Conservation (phyloP, 1,284 basidiomycete species). For the Athelia psychrophila region DNA sequence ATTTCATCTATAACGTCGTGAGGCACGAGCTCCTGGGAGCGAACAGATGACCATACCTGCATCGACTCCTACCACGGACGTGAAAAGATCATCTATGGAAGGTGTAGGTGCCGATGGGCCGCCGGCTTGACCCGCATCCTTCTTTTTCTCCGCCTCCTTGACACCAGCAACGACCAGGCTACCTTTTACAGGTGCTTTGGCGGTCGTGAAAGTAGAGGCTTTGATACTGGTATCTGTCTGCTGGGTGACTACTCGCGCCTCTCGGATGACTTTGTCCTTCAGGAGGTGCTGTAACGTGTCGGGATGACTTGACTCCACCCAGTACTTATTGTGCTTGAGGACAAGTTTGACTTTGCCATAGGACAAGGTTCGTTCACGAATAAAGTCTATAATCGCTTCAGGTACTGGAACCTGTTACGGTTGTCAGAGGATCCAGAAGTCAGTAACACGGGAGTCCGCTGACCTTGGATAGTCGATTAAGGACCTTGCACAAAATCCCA, state of each 20-base stretch:
- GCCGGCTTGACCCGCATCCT: constrained; percentile 44
- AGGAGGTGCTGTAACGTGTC: constrained; percentile 86
- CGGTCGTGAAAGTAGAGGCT: constrained; percentile 78
- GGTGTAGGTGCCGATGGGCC: constrained; percentile 29
- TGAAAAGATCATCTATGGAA: constrained; percentile 75
- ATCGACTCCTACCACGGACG: constrained; percentile 91
- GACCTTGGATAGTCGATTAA: constrained; percentile 86
- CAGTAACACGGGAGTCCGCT: constrained; percentile 12
- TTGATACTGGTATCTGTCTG: constrained; percentile 69
- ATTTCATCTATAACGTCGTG: constrained; percentile 69
- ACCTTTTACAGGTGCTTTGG: constrained; percentile 78
- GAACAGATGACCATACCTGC: constrained; percentile 51
- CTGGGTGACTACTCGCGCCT: constrained; percentile 70
- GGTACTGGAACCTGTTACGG: constrained; percentile 79
- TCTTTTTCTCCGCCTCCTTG: constrained; percentile 67
- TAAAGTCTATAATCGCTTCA: constrained; percentile 77
- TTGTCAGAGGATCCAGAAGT: constrained; percentile 5
- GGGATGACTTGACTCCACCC: constrained; percentile 90
- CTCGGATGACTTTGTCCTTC: constrained; percentile 82
- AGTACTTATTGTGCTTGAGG: constrained; percentile 95
- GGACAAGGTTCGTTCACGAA: constrained; percentile 87
- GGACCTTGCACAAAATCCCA: constrained; percentile 46
- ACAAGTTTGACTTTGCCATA: constrained; percentile 98
- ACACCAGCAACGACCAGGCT: constrained; percentile 85
- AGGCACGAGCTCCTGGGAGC: constrained; percentile 3